Conservation (phyloP, 192 early-diverging fungal genomes). For the Backusella circina region DNA sequence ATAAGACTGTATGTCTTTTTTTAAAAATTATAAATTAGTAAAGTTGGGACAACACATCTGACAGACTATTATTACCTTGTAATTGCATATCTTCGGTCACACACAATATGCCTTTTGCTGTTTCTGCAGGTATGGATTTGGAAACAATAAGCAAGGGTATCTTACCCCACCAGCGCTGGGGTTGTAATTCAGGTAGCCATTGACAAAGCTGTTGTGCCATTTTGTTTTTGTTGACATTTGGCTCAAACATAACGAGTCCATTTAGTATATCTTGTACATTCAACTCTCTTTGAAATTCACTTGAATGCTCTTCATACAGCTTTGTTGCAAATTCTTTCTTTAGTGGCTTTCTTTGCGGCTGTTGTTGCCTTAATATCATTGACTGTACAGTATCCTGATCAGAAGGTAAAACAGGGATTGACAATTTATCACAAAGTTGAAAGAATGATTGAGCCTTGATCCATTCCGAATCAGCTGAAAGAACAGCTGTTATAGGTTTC, state of each 20-base stretch:
- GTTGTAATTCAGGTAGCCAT: slow-evolving; percentile 16
- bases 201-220: neutral
- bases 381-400: slow-evolving; percentile 8
- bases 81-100: neutral
- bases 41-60: neutral
- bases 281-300: neutral
- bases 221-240: slow-evolving; percentile 6
- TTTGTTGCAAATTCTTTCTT: slow-evolving; percentile 20
- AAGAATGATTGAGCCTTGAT: slow-evolving; percentile 12
- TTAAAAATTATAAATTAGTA: neutral
- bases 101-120: neutral
- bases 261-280: slow-evolving; percentile 12
- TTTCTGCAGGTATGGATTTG: neutral
- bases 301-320: slow-evolving; percentile 4
- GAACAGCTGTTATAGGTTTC: neutral
- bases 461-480: slow-evolving; percentile 12
- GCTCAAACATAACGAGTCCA: slow-evolving; percentile 13
- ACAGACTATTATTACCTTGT: neutral
- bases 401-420: neutral
- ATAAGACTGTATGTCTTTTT: neutral
- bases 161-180: slow-evolving; percentile 25
- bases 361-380: neutral
- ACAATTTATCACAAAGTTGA: slow-evolving; percentile 15
- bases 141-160: slow-evolving; percentile 19
- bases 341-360: neutral